Evolutionary conservation across 768 basidiomycete species (phyloP).

Genomic region (Pulveroboletus sp.): DNA sequence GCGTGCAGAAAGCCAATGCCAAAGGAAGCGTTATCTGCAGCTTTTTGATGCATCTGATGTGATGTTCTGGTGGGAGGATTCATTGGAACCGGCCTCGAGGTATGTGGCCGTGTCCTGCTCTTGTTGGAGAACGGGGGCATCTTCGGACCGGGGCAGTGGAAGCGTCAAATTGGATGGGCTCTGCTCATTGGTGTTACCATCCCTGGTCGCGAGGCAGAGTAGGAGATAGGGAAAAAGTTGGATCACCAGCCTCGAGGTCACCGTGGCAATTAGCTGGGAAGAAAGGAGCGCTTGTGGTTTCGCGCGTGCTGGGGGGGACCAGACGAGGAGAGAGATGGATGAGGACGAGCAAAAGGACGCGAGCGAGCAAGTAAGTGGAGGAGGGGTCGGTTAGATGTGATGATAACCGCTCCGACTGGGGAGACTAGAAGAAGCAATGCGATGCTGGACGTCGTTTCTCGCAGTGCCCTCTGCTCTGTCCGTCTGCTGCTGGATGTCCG

Average conservation of each 20-base stretch:
- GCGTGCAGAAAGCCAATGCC: not conserved
- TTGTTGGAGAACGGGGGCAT: not conserved
- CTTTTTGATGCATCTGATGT: not conserved
- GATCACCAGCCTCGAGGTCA: not conserved
- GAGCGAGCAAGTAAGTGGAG: too few relatives aligned
- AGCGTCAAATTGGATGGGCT: not conserved
- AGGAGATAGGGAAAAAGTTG: not conserved
- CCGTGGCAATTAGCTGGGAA: not conserved
- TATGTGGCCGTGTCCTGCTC: not conserved
- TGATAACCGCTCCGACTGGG: not conserved
- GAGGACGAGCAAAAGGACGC: too few relatives aligned
- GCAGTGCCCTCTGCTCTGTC: not conserved
- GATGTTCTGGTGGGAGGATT: not conserved
- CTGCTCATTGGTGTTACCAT: slow-evolving; percentile 8
- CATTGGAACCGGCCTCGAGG: not conserved
- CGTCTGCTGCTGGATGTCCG: not conserved
- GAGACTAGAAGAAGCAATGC: not conserved
- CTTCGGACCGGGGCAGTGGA: slow-evolving; percentile 1
- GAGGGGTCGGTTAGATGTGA: not conserved
- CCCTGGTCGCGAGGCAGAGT: slow-evolving; percentile 4
- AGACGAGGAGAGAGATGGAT: too few relatives aligned
- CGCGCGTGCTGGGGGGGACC: too few relatives aligned
- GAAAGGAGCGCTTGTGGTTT: not conserved
- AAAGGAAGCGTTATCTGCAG: not conserved
- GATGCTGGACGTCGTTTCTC: not conserved